Percentiles rank a stretch among this genome's conserved stretches.
Evolutionary conservation across 2,329 filamentous ascomycete genomes (phyloP).

Genomic region (Pseudonectria foliicola): DNA sequence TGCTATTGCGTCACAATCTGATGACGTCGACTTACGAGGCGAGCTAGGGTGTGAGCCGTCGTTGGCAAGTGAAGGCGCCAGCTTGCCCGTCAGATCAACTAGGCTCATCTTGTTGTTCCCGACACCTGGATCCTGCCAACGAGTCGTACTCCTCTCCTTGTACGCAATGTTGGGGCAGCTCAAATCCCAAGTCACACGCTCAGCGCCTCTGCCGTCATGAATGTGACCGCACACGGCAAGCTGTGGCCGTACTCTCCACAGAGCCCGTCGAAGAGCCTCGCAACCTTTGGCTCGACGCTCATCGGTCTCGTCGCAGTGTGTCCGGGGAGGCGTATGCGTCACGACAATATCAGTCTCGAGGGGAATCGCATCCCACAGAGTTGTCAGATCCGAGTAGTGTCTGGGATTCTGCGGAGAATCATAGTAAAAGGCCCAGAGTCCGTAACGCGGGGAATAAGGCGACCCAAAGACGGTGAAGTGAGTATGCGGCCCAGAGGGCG

Average conservation of each 20-base stretch:
- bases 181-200: conserved; percentile 55
- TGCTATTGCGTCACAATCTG: conserved; percentile 2
- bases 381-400: conserved; percentile 18
- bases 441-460: conserved; percentile 52
- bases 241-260: conserved; percentile 55
- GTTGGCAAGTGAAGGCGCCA: conserved; percentile 37
- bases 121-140: conserved; percentile 54
- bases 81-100: conserved; percentile 50
- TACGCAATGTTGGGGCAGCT: conserved; percentile 31
- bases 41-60: conserved; percentile 31
- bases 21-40: conserved; percentile 2
- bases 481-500: conserved; percentile 48
- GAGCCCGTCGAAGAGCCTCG: conserved; percentile 45
- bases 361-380: conserved; percentile 56
- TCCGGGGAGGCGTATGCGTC: conserved; percentile 61
- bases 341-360: conserved; percentile 57
- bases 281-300: conserved; percentile 47
- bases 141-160: conserved; percentile 35
- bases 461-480: conserved; percentile 64
- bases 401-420: conserved; percentile 18
- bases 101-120: conserved; percentile 52
- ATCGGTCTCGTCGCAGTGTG: conserved; percentile 47
- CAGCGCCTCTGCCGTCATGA: conserved; percentile 58
- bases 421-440: conserved; percentile 64
- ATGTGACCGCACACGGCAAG: conserved; percentile 67